Evolutionary conservation across 257 asterid genomes (phyloP).

Genomic region (Rauvolfia tetraphylla): DNA sequence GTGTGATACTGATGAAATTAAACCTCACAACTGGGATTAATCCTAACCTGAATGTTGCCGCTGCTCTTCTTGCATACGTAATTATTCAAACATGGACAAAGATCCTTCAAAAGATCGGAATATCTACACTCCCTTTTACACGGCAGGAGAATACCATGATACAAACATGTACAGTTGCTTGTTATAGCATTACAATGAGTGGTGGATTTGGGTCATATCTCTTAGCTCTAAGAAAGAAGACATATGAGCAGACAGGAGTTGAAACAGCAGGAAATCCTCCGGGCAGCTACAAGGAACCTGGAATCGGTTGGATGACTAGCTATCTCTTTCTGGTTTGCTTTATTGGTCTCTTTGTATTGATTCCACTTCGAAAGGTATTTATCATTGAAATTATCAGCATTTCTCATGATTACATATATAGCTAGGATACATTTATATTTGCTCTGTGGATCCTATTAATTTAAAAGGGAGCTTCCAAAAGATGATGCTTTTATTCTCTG

Average conservation of each 20-base stretch:
- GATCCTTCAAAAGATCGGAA: conserved; percentile 37
- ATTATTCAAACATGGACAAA: conserved; percentile 59
- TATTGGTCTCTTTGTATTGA: conserved; percentile 72
- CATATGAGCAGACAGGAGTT: conserved; percentile 67
- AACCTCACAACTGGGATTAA: conserved; percentile 77
- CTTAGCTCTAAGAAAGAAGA: conserved; percentile 67
- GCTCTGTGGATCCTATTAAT: no score
- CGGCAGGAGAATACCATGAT: conserved; percentile 94
- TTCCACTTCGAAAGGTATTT: conserved; percentile 82
- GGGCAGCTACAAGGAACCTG: conserved; percentile 68
- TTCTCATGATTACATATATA: neutral
- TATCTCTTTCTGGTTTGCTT: conserved; percentile 67
- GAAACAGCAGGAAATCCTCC: conserved; percentile 53
- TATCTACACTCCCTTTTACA: conserved; percentile 61
- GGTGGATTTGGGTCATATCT: conserved; percentile 91
- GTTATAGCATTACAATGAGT: conserved; percentile 76
- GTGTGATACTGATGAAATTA: conserved; percentile 71
- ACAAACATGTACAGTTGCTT: conserved; percentile 85
- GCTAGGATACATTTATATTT: no score
- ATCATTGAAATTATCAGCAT: neutral
- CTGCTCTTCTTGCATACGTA: conserved; percentile 69
- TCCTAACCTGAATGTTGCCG: conserved; percentile 80
- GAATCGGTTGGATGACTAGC: conserved; percentile 81
- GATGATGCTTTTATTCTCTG: neutral
- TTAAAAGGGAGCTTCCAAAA: no score